A percentile compares a stretch with the other conserved stretches of the same genome.
Evolutionary conservation across 1,139 yeast species (phyloP).

Genomic region (Saccharomycopsis hybrid): DNA sequence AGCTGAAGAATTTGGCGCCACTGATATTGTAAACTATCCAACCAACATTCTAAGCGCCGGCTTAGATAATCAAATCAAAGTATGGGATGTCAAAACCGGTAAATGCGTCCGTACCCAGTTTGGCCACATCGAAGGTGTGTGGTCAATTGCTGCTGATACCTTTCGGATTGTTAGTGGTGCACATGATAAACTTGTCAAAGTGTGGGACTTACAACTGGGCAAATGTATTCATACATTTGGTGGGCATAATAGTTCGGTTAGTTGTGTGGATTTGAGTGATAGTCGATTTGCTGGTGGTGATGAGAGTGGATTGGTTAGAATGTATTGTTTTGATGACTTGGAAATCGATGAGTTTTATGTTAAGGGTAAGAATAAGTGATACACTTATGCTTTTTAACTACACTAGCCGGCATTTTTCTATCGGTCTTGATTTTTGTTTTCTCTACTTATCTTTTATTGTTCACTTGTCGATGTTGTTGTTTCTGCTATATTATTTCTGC

Average conservation of each 20-base stretch:
- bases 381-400: too few species aligned
- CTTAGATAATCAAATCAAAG: conserved; percentile 84
- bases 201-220: conserved; percentile 95
- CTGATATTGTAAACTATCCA: conserved; percentile 39
- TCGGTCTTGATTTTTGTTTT: too few species aligned
- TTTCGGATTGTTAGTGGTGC: conserved; percentile 92
- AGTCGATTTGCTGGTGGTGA: conserved; percentile 86
- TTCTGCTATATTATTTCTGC: too few species aligned
- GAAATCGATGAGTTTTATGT: conserved; percentile 1
- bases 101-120: conserved; percentile 87
- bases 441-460: too few species aligned
- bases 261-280: conserved; percentile 86
- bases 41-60: conserved; percentile 85
- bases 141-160: conserved; percentile 94
- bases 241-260: conserved; percentile 66
- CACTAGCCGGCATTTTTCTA: too few species aligned
- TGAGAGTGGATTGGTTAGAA: conserved; percentile 76
- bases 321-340: conserved; percentile 64
- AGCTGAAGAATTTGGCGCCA: not conserved
- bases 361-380: conserved; percentile 1
- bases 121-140: conserved; percentile 96
- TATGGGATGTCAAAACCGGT: conserved; percentile 88
- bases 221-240: conserved; percentile 89
- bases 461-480: too few species aligned
- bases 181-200: conserved; percentile 82